phyloP scores from a whole-genome alignment of 1,139 yeast species.

The Tardiomyces blankii region DNA sequence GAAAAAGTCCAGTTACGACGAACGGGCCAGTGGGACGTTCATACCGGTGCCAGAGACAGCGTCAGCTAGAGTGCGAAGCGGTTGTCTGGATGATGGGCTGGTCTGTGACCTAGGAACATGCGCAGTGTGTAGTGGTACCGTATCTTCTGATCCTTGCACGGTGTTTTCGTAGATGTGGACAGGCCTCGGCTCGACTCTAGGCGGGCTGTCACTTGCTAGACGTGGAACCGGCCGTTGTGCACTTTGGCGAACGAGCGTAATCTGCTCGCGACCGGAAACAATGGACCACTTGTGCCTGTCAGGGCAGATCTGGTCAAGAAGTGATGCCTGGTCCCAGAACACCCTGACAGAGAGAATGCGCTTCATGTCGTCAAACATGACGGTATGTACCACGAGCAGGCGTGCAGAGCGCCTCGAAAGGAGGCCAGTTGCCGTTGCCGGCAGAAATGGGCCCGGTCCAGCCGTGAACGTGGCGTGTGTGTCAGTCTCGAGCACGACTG shows the following conservation, averaged over 20 bases:
- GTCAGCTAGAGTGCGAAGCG: not conserved
- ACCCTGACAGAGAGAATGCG: constrained; percentile 13
- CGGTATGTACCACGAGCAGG: constrained; percentile 16
- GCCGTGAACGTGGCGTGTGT: constrained; percentile 16
- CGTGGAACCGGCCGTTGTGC: no score
- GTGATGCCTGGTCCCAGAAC: constrained; percentile 23
- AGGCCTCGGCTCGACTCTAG: no score
- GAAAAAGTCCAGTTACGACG: no score
- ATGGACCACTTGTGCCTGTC: constrained; percentile 19
- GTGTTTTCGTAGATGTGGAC: not conserved
- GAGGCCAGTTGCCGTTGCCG: constrained; percentile 18
- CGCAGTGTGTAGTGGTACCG: no score
- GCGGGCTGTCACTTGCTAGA: no score
- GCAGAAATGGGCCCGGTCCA: constrained; percentile 19
- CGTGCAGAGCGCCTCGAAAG: constrained; percentile 18
- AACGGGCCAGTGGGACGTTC: not conserved
- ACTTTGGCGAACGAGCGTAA: not conserved
- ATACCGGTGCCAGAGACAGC: not conserved
- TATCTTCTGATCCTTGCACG: constrained; percentile 31
- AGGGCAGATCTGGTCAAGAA: constrained; percentile 20
- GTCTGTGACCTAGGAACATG: not conserved
- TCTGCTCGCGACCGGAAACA: constrained; percentile 15
- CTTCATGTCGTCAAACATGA: constrained; percentile 11
- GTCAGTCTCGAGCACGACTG: constrained; percentile 17
- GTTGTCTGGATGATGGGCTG: not conserved